Conservation (phyloP, 2,329 filamentous ascomycete species). For the Clonostachys solani region DNA sequence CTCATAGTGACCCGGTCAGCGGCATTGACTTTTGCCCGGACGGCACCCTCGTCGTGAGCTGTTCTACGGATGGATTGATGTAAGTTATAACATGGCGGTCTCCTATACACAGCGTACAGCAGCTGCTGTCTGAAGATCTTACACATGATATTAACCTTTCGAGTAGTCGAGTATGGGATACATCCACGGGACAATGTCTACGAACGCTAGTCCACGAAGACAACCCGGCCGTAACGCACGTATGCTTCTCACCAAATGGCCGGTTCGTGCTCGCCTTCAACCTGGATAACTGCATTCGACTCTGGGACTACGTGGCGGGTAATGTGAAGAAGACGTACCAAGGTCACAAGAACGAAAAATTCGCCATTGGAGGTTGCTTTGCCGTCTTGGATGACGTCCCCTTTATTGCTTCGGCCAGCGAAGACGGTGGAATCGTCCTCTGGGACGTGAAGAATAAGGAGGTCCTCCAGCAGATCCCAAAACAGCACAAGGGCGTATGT, state of each 20-base stretch:
- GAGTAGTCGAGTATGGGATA: slow-evolving; percentile 84
- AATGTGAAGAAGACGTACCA: slow-evolving; percentile 96
- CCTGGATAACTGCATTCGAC: slow-evolving; percentile 80
- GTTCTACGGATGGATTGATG: slow-evolving; percentile 87
- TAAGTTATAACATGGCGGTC: slow-evolving; percentile 28
- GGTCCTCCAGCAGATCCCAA: slow-evolving; percentile 62
- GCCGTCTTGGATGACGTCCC: slow-evolving; percentile 46
- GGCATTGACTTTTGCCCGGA: slow-evolving; percentile 92
- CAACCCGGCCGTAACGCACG: slow-evolving; percentile 82
- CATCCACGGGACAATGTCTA: slow-evolving; percentile 88
- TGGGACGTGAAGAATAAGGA: slow-evolving; percentile 91
- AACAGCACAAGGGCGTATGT: slow-evolving; percentile 49
- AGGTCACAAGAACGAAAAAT: slow-evolving; percentile 80
- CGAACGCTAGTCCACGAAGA: slow-evolving; percentile 95
- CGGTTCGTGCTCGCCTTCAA: slow-evolving; percentile 90
- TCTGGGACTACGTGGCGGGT: slow-evolving; percentile 94
- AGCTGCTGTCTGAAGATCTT: not conserved
- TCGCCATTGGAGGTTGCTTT: slow-evolving; percentile 81
- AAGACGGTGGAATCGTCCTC: slow-evolving; percentile 78
- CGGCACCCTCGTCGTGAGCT: slow-evolving; percentile 87
- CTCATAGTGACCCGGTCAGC: slow-evolving; percentile 90
- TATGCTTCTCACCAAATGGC: slow-evolving; percentile 91
- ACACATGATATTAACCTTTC: slow-evolving; percentile 1
- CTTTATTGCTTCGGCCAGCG: slow-evolving; percentile 80
- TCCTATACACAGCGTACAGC: not conserved